phyloP scores from a whole-genome alignment of 2,329 filamentous ascomycete genomes.

The Penicillium vulpinum region DNA sequence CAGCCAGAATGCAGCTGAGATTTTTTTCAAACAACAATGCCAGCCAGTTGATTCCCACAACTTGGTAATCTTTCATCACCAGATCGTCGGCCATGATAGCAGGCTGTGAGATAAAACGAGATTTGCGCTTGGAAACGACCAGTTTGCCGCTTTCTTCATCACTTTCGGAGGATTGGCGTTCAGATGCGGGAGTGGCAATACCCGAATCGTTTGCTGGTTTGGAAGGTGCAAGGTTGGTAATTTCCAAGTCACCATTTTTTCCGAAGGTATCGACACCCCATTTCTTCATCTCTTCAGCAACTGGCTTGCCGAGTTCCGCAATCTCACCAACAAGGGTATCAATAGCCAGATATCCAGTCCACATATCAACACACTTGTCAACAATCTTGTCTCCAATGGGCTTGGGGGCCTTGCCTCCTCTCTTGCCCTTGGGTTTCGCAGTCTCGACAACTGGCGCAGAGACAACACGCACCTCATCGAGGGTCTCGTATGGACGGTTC shows the following conservation, averaged over 20 bases:
- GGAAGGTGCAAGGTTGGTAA: slow-evolving; percentile 54
- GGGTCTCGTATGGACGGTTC: slow-evolving; percentile 69
- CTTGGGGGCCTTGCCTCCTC: slow-evolving; percentile 51
- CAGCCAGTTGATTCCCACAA: slow-evolving; percentile 95
- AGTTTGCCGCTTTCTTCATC: slow-evolving; percentile 45
- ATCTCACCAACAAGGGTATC: slow-evolving; percentile 78
- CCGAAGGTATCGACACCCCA: slow-evolving; percentile 70
- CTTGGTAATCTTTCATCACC: slow-evolving; percentile 85
- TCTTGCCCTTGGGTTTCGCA: slow-evolving; percentile 47
- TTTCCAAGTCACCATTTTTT: slow-evolving; percentile 61
- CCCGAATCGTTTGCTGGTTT: slow-evolving; percentile 61
- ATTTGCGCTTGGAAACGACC: slow-evolving; percentile 35
- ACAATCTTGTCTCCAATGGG: slow-evolving; percentile 67
- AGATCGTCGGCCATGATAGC: slow-evolving; percentile 73
- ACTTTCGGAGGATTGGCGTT: slow-evolving; percentile 24
- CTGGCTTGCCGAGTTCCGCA: slow-evolving; percentile 67
- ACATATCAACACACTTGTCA: slow-evolving; percentile 70
- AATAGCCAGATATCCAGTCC: slow-evolving; percentile 76
- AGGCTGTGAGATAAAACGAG: slow-evolving; percentile 65
- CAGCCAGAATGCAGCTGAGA: slow-evolving; percentile 86
- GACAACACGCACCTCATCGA: slow-evolving; percentile 68
- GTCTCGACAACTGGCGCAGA: slow-evolving; percentile 48
- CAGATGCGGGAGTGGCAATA: slow-evolving; percentile 62
- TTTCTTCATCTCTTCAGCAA: slow-evolving; percentile 63
- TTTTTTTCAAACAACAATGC: slow-evolving; percentile 75